Evolutionary conservation across 129 eudicot species (phyloP).

Genomic region (Flaveria brownii): DNA sequence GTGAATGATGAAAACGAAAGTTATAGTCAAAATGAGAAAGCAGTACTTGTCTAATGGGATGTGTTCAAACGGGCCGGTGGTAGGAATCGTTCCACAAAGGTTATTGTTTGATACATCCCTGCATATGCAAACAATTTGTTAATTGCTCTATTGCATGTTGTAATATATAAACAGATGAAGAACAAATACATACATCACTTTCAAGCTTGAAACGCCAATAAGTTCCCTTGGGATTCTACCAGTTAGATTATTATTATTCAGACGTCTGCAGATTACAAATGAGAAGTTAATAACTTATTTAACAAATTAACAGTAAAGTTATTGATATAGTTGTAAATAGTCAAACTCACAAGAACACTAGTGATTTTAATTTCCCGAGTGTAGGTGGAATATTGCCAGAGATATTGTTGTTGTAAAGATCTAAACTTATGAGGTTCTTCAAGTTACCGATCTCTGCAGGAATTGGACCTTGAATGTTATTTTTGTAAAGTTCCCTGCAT

Average conservation of each 20-base stretch:
- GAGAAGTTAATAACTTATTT: constrained; percentile 14
- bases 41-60: constrained; percentile 84
- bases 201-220: constrained; percentile 60
- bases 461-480: constrained; percentile 76
- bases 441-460: constrained; percentile 85
- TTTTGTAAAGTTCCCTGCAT: constrained; percentile 91
- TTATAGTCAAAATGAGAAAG: background rate
- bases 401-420: constrained; percentile 85
- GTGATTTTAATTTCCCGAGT: constrained; percentile 73
- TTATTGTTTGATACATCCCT: constrained; percentile 91
- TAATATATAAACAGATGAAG: background rate
- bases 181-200: constrained; percentile 81
- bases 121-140: constrained; percentile 28
- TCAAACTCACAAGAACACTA: constrained; percentile 88
- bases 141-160: background rate
- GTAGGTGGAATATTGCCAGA: constrained; percentile 82
- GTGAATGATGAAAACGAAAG: background rate
- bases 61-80: constrained; percentile 85
- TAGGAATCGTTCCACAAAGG: constrained; percentile 89
- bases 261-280: constrained; percentile 59
- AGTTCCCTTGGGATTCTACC: constrained; percentile 85
- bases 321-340: background rate
- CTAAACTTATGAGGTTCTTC: constrained; percentile 88
- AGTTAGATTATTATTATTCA: constrained; percentile 66
- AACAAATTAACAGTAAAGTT: background rate